Percentiles rank a stretch among this genome's conserved stretches.
These are phyloP conservation scores for Paramecium sexaurelia DNA, from an alignment of 73 alveolate species.

Conservation along the genomic window DNA sequence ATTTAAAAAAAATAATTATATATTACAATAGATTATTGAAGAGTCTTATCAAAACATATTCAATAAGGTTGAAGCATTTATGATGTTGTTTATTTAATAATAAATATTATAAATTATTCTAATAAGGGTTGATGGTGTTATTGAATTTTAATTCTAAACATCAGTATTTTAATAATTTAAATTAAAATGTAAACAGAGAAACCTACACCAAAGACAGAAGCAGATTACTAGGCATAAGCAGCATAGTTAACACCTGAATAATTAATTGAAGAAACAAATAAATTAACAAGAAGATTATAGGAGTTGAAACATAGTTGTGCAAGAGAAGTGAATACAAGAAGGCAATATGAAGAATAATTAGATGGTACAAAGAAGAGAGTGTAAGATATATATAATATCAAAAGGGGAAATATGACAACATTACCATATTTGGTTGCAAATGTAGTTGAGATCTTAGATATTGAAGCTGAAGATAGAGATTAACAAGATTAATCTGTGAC, in stretches of 20 bases:
- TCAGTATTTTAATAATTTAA: not conserved
- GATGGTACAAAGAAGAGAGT: slow-evolving; percentile 28
- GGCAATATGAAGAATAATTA: not conserved
- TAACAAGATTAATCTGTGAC: slow-evolving; percentile 72
- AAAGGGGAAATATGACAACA: not conserved
- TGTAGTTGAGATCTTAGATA: slow-evolving; percentile 85
- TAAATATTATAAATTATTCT: not conserved
- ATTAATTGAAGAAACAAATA: not conserved
- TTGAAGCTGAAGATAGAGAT: slow-evolving; percentile 82
- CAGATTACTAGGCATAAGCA: not conserved
- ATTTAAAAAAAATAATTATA: not conserved
- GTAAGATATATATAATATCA: not conserved
- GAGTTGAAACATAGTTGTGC: not conserved
- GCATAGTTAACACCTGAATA: not conserved
- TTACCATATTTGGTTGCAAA: slow-evolving; percentile 97
- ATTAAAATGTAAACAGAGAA: slow-evolving; percentile 21
- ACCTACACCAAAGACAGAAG: not conserved
- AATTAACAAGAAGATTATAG: not conserved
- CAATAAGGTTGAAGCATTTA: not conserved
- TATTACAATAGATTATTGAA: not conserved
- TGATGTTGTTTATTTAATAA: not conserved
- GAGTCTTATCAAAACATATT: not conserved
- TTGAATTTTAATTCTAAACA: not conserved
- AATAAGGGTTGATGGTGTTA: not conserved
- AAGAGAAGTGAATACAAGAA: not conserved